These are phyloP conservation scores for Cyclaneusma minus DNA, from an alignment of 2,329 filamentous ascomycete species.

Conservation along the genomic window DNA sequence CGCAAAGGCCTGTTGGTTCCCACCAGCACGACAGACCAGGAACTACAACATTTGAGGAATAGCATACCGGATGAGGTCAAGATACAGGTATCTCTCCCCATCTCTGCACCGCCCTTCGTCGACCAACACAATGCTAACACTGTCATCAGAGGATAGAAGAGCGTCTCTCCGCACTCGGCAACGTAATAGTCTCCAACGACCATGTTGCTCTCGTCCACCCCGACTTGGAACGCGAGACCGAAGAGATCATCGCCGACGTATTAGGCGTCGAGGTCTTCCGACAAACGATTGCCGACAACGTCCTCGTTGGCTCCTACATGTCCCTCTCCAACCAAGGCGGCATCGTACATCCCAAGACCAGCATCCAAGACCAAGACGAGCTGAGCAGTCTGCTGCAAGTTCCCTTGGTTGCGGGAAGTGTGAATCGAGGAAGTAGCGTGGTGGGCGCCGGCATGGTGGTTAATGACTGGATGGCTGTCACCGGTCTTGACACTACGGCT, in stretches of 20 bases:
- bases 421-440: slow-evolving; percentile 85
- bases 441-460: slow-evolving; percentile 97
- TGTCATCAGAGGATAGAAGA: slow-evolving; percentile 72
- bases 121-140: background rate
- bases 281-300: slow-evolving; percentile 94
- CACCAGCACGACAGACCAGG: slow-evolving; percentile 92
- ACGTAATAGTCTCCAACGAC: slow-evolving; percentile 93
- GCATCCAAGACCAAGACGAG: slow-evolving; percentile 96
- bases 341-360: slow-evolving; percentile 93
- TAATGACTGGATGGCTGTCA: slow-evolving; percentile 94
- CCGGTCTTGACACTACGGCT: slow-evolving; percentile 86
- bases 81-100: slow-evolving; percentile 37
- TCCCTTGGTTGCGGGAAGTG: slow-evolving; percentile 81
- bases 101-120: background rate
- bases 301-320: slow-evolving; percentile 95
- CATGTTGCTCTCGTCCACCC: slow-evolving; percentile 94
- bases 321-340: slow-evolving; percentile 88
- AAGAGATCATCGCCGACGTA: slow-evolving; percentile 96
- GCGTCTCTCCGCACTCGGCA: slow-evolving; percentile 84
- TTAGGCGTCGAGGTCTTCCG: slow-evolving; percentile 79
- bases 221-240: slow-evolving; percentile 91
- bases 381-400: slow-evolving; percentile 86
- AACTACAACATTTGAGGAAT: slow-evolving; percentile 93
- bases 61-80: slow-evolving; percentile 81
- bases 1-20: slow-evolving; percentile 92